Conservation (phyloP, 495 filamentous ascomycete species). For the Symbiotaphrina buchneri region DNA sequence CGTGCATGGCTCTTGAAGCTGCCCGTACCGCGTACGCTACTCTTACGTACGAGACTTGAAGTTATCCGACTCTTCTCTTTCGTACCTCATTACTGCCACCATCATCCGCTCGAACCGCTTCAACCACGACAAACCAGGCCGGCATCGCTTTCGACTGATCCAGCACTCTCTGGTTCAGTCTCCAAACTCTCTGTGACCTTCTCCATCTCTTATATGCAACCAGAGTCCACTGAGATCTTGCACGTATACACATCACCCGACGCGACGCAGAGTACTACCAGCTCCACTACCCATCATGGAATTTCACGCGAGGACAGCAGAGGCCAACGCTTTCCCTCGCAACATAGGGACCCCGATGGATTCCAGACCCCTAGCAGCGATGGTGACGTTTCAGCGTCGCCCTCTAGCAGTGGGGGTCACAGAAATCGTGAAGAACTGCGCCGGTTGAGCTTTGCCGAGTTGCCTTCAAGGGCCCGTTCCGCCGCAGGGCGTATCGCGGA, state of each 20-base stretch:
- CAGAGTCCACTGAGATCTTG: conserved; percentile 43
- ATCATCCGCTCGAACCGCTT: too few relatives aligned
- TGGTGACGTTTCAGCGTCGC: background rate
- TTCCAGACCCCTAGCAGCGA: background rate
- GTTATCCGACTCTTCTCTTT: too few relatives aligned
- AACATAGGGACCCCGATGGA: background rate
- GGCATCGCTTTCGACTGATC: too few relatives aligned
- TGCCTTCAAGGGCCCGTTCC: conserved; percentile 14
- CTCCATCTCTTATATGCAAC: conserved; percentile 67
- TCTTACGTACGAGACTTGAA: too few relatives aligned
- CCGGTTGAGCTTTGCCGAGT: conserved; percentile 13
- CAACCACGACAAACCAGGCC: too few relatives aligned
- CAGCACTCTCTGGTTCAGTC: conserved; percentile 41
- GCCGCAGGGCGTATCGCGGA: conserved; percentile 41
- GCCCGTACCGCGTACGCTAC: too few relatives aligned
- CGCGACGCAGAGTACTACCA: conserved; percentile 16
- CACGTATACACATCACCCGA: conserved; percentile 24
- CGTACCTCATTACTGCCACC: too few relatives aligned
- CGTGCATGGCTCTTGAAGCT: too few relatives aligned
- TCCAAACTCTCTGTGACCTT: conserved; percentile 11
- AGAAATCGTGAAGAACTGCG: conserved; percentile 1
- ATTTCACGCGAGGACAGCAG: conserved; percentile 14
- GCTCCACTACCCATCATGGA: conserved; percentile 52
- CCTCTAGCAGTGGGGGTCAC: background rate
- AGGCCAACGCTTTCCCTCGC: background rate